Base-by-base conservation (phyloP, 768 basidiomycete species). In the Calocybe cyanea region DNA sequence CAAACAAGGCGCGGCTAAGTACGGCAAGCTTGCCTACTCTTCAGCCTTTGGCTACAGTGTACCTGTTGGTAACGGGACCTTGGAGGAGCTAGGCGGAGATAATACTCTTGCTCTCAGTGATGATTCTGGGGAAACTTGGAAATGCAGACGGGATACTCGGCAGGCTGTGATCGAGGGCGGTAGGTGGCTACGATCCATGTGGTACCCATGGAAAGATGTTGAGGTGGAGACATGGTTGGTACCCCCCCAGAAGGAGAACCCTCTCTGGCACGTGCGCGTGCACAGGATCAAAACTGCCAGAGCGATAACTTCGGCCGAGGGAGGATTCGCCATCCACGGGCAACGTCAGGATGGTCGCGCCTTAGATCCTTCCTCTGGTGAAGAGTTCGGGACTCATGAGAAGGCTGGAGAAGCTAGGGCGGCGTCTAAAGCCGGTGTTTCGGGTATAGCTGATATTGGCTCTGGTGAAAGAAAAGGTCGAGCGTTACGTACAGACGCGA, bases 41-140 rank as follows among this genome's bases (percentile, higher is more conserved):
- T 76, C 82, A n/a, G 76, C 83, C 4, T 87, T 88, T 57, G 86
- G 85, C 11, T 88, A 86, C 63, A 83, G 79, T 52, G 83, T 87
- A 8, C 81, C 85, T 5, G 79, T 81, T 0, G 81, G 81, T 7
- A 77, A 71, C 58, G 73, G 78, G 37, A 81, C 80, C 5, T 72
- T 87, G 32, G 85, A 87, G 50, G 85, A 88, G 61, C 68, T 81
- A 5, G 84, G 78, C 5, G 84, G 77, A 0, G 87, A 90, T 60
- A 83, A 70, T 51, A 80, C 83, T 46, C 70, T 88, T 32, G 85
- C 85, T 10, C 64, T 90, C 25, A 80, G 78, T 56, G 85, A 83
- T 52, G 83, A 85, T 55, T 67, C 65, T 31, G 85, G 84, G 14
- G 86, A 87, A 63, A 76, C 75, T 9, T 90, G 85, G 85, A 78